Base-by-base conservation (phyloP, 2,329 filamentous ascomycete genomes). In the Zymoseptoria ardabiliae region DNA sequence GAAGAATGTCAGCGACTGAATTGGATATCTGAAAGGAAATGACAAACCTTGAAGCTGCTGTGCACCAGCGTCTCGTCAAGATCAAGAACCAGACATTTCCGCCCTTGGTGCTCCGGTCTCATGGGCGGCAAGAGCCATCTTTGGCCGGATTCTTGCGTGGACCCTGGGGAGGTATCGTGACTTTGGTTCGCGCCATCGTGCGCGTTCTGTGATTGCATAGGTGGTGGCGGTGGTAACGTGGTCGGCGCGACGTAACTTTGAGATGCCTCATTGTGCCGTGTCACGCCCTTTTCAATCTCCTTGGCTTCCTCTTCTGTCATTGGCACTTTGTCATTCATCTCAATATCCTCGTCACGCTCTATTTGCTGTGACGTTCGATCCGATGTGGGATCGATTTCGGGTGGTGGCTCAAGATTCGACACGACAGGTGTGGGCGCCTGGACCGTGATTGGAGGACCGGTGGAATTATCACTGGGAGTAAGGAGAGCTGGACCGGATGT, bases 61-160 rank as follows among this genome's bases (percentile, higher is more conserved):
- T 99, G 94, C 22, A 99, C 94, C 56, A 99, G 78, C 1, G 94
- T 99, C 75, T 99, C 94, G 68, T 99, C 94, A 62, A 99, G 79
- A 78, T 99, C 94, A 52, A 99, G 82, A 19, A 99, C 93, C 49
- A 99, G 79, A 69, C 94, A 99, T 75, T 99, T 99, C 71, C 90
- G 87, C 25, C 91, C 91, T 74, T 88, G 86, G 69, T 94, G 85
- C 67, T 90, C 87, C 23, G 90, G 87, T 49, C 86, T 81, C 65
- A 93, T 83, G 0, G 92, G 87, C n/a, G 91, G 91, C 57, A 99
- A 78, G 41, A 99, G 80, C 76, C 83, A 90, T 69, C 87, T 86
- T 65, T 84, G 84, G 54, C 80, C 76, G 69, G 82, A 74, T 52
- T 77, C 74, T 13, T 77, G 74, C 9, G 73, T 71, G 51, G 76